Evolutionary conservation across 2,329 filamentous ascomycete genomes (phyloP).

Genomic region (Knufia fluminis): DNA sequence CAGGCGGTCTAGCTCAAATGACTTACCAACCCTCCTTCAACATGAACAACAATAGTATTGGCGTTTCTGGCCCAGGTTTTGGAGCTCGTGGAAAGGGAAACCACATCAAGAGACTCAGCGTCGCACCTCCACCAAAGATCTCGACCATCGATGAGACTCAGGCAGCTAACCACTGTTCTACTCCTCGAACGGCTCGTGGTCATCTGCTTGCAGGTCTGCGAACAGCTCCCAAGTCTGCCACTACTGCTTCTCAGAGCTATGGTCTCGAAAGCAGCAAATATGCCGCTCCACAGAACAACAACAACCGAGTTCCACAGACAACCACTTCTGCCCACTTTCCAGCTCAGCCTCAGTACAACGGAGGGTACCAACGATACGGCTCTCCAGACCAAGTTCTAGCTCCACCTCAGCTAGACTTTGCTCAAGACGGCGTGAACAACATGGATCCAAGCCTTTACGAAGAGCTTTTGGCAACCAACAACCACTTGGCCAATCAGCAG

Average conservation of each 20-base stretch:
- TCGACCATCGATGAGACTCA: slow-evolving; percentile 55
- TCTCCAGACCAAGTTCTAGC: slow-evolving; percentile 78
- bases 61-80: slow-evolving; percentile 69
- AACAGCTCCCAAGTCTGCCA: slow-evolving; percentile 81
- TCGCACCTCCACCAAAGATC: slow-evolving; percentile 65
- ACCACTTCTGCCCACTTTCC: slow-evolving; percentile 48
- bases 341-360: slow-evolving; percentile 31
- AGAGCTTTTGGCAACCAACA: slow-evolving; percentile 80
- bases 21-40: slow-evolving; percentile 69
- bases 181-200: slow-evolving; percentile 86
- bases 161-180: slow-evolving; percentile 60
- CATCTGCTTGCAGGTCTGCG: slow-evolving; percentile 88
- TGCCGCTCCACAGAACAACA: slow-evolving; percentile 35
- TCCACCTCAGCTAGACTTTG: slow-evolving; percentile 68
- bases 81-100: slow-evolving; percentile 77
- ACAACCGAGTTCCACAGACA: slow-evolving; percentile 48
- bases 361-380: slow-evolving; percentile 52
- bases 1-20: slow-evolving; percentile 99
- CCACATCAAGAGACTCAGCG: slow-evolving; percentile 76
- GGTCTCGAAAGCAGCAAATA: slow-evolving; percentile 42
- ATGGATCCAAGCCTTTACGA: slow-evolving; percentile 83
- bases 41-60: slow-evolving; percentile 58
- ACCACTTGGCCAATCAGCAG: slow-evolving; percentile 89
- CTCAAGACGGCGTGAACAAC: slow-evolving; percentile 56
- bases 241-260: slow-evolving; percentile 54